Base-by-base conservation (phyloP, 164 flowering plant genomes). In the Aristolochia californica region DNA sequence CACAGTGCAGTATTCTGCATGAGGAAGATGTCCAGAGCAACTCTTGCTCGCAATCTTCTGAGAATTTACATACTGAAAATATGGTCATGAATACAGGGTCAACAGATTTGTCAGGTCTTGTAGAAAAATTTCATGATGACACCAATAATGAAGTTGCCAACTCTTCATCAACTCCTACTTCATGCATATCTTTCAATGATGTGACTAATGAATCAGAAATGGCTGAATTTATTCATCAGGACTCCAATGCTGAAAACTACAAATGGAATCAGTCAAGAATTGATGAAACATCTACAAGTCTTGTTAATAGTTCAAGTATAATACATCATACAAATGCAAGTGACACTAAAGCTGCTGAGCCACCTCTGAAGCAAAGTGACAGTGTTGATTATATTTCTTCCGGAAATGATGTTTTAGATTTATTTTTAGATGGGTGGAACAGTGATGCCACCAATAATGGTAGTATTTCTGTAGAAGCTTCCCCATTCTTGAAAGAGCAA, bases 361-460 rank as follows among this genome's bases (percentile, higher is more conserved):
- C 16, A 21, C 43, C 56, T 60, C 18, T 20, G 50, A 52, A 58
- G 38, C 47, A 43, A 57, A 57, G 45, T n/a, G 43, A 45, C 55
- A 56, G 55, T 58, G 53, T n/a, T 56, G 54, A 57, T 65, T 68
- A 58, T 53, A 50, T 44, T 34, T 55, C 62, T 55, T 57, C 64
- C 2, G 62, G 62, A 52, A 17, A 55, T 54, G 23, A 24, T 60
- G 44, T 53, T 13, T 27, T 49, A 58, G 75, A 81, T 30, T 49
- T 69, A 10, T 51, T 62, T 59, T 69, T 73, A 25, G 63, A 66
- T 61, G 69, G 60, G 47, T 70, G 77, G 60, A 69, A 58, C 58
- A 75, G 82, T 66, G 70, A 70, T 43, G 60, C 24, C n/a, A 53
- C 64, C 26, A 40, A 26, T 25, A 50, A 18, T 62, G 55, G 53